Base-by-base conservation (phyloP, 352 stramenopile genomes). In the Halophytophthora batemanensis region DNA sequence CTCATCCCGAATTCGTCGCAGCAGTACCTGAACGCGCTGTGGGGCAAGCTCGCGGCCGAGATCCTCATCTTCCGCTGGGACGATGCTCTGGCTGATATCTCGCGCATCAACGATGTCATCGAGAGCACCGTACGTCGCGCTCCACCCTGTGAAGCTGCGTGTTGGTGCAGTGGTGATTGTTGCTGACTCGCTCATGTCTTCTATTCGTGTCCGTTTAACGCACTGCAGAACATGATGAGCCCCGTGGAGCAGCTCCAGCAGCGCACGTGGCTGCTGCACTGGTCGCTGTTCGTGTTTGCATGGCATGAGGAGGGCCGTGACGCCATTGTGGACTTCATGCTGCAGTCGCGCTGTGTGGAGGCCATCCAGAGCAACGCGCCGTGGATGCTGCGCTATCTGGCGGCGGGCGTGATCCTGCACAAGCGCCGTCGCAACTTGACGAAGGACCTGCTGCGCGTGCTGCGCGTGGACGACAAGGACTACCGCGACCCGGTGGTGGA, bases 331-430 rank as follows among this genome's bases (percentile, higher is more conserved):
- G 95, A 99, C 64, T 94, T 99, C 12, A 99, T 98, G 76, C 83
- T 98, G 35, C 88, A 93, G 53, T 77, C 78, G 47, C 80, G 81
- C 42, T 90, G 76, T 74, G 89, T 98, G 36, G 95, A 99, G 65
- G 97, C 97, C 37, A 98, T 99, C 66, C 97, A 98, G 64, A 99
- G 94, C 64, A 98, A 99, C 73, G 96, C 94, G 50, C 96, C 96
- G 21, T 98, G 98, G 83, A 78, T 99, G 25, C 78, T 99, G 55
- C 82, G 87, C 34, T 99, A 99, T 78, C 80, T 99, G 61, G 98
- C 95, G 12, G 95, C 96, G 1, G 96, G 96, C 40, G 95, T 99
- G 29, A 95, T 99, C 63, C 73, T 99, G 44, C 97, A 98, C 82
- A 98, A 98, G 72, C 90, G 94, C 52, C 89, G 93, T 25, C 74